Evolutionary conservation across 345 rosid species (phyloP), one percentile per base, ranked within the genome.

Genomic region (Trapa incisa): DNA sequence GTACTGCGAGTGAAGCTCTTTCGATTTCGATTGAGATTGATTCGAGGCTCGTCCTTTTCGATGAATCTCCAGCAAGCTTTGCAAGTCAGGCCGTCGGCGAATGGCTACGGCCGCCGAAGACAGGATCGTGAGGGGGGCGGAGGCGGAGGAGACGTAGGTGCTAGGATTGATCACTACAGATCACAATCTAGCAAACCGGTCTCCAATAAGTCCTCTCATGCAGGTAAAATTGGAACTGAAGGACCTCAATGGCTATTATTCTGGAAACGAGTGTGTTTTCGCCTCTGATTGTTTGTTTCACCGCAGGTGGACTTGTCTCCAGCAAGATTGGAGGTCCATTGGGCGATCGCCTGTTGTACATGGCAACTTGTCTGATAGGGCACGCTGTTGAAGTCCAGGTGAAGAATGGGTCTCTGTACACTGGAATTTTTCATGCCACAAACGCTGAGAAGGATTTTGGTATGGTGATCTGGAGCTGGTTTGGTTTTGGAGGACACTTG

Each of bases 121-220:
- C 47, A 65, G 14, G 67, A 65, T 29, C 67, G 67, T 5, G 67
- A 43, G 33, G 50, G 67, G 4, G 37, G 37, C 47, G 52, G 66
- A 64, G 47, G 35, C 33, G 60, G 54, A 50, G 54, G 60, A 6
- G 60, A 33, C 11, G 66, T 15, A 65, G 67, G 67, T 41, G 52
- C 67, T 65, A 65, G 53, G 67, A 53, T 16, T 65, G 67, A 65
- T 65, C 67, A 58, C 3, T 58, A 41, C 36, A 65, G 50, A 47
- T 43, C 67, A 12, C 67, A 65, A 15, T 22, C 67, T 15, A 32
- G 52, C 67, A 65, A 65, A 65, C 43, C 52, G 67, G 37, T 37
- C 53, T 65, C 67, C 47, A 43, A 11, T 53, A 22, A 54, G 45
- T 17, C 70, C 10, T 42, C 61, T 11, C 42, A 53, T 14, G 43